Percentiles rank a stretch among this genome's conserved stretches.
phyloP scores from a whole-genome alignment of 2,329 filamentous ascomycete species.

The Colletotrichum sp. region DNA sequence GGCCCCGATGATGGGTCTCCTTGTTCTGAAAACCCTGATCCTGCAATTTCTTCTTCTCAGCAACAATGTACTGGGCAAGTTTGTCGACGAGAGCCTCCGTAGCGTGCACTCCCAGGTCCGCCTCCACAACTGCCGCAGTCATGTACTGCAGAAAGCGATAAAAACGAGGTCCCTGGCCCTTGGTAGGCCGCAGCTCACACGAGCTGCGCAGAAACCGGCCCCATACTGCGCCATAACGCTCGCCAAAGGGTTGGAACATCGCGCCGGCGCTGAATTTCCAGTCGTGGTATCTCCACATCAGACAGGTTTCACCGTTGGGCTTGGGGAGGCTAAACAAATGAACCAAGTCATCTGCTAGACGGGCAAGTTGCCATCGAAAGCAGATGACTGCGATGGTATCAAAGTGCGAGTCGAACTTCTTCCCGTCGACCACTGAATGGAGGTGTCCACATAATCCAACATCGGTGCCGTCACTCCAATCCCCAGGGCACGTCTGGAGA shows the following conservation, averaged over 20 bases:
- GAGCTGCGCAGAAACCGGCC: neutral
- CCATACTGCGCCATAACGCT: neutral
- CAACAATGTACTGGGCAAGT: neutral
- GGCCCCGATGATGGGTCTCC: neutral
- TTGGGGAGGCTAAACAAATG: neutral
- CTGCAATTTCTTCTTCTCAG: neutral
- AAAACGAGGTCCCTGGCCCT: neutral
- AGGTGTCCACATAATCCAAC: neutral
- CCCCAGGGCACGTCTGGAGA: neutral
- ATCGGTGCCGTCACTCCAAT: neutral
- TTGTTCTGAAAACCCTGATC: neutral
- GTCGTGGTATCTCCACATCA: neutral
- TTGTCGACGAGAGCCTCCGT: neutral
- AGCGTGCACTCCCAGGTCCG: neutral
- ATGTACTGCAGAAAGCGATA: neutral
- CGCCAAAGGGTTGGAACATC: neutral
- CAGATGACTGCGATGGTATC: neutral
- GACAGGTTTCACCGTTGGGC: neutral
- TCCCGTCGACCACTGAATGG: neutral
- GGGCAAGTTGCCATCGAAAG: neutral
- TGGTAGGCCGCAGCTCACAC: neutral
- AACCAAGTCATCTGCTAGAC: neutral
- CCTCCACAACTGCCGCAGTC: neutral
- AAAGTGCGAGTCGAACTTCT: accelerated
- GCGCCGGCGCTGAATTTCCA: neutral